Evolutionary conservation across 164 flowering plant species (phyloP).

Genomic region (Piper longum): DNA sequence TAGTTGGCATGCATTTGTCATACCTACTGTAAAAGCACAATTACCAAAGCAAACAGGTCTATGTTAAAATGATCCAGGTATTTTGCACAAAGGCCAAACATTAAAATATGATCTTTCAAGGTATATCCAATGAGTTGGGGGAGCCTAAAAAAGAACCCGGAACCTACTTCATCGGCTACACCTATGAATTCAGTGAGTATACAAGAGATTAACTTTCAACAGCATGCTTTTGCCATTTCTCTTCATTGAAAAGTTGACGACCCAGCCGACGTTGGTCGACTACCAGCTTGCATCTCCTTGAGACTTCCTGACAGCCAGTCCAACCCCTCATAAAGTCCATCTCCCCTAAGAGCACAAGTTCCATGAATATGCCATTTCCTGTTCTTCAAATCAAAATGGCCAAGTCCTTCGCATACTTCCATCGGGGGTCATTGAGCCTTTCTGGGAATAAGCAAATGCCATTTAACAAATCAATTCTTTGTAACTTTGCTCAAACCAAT

Average conservation of each 20-base stretch:
- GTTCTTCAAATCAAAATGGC: constrained; percentile 75
- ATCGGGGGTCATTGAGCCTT: constrained; percentile 92
- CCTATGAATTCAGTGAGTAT: not conserved
- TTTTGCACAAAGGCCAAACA: no score
- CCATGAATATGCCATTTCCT: constrained; percentile 97
- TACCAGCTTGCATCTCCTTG: constrained; percentile 63
- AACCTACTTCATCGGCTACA: not conserved
- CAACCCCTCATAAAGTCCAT: constrained; percentile 94
- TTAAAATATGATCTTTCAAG: no score
- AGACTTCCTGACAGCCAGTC: constrained; percentile 86
- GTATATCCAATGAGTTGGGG: not conserved
- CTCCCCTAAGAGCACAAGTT: constrained; percentile 84
- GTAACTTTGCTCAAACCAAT: not conserved
- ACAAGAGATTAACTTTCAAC: no score
- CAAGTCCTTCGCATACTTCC: constrained; percentile 94
- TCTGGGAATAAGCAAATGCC: constrained; percentile 19
- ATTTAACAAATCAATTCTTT: not conserved
- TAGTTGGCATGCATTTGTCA: not conserved
- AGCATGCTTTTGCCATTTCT: not conserved
- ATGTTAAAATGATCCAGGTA: not conserved
- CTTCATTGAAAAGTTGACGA: constrained; percentile 1
- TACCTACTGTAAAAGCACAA: no score
- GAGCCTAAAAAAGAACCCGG: not conserved
- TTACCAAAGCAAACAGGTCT: not conserved
- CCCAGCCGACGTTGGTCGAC: constrained; percentile 11